Base-by-base conservation (phyloP, 192 early-diverging fungal genomes). In the Funneliformis mosseae region DNA sequence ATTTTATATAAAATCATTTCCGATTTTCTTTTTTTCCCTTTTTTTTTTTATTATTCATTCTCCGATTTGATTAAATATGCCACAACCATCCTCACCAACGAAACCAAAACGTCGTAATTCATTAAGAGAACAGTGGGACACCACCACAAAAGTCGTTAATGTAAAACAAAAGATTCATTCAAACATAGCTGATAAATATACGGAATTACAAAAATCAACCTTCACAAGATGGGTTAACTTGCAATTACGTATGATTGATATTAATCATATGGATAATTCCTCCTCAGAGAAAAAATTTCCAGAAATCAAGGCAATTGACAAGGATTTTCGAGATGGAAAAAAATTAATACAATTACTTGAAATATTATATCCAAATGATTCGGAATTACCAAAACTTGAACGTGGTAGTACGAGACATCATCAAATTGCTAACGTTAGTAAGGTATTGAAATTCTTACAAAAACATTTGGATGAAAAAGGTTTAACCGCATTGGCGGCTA, bases 351-450 rank as follows among this genome's bases (percentile, higher is more conserved):
- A 68, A 78, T 55, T 78, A 25, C 27, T 78, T 33, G 16, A 78
- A 16, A 28, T 68, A 27, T 8, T 78, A 16, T 68, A 68, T 25
- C 28, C 25, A 27, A 38, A 46, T 38, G 77, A 78, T 68, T 8
- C 61, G 8, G 77, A 78, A 1, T 68, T 78, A 33, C 77, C 77
- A 46, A 78, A 68, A 39, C 28, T 42, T 68, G 77, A 78, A 69
- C 77, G 77, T 68, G 77, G 77, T 38, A 78, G 41, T 33, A 78
- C 77, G 14, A 66, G 77, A 48, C 77, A 78, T 68, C 77, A 78
- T 67, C 18, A 78, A 48, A 48, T 78, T 27, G 77, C 77, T n/a
- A 78, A 78, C 28, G 77, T 78, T 78, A 68, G 27, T 27, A 78
- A 78, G 1, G 27, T 78, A 9, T 46, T 78, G 67, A 23, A 64